Evolutionary conservation across 306 rosid species (phyloP), one percentile per base, ranked within the genome.

Genomic region (Crotalaria pallida): DNA sequence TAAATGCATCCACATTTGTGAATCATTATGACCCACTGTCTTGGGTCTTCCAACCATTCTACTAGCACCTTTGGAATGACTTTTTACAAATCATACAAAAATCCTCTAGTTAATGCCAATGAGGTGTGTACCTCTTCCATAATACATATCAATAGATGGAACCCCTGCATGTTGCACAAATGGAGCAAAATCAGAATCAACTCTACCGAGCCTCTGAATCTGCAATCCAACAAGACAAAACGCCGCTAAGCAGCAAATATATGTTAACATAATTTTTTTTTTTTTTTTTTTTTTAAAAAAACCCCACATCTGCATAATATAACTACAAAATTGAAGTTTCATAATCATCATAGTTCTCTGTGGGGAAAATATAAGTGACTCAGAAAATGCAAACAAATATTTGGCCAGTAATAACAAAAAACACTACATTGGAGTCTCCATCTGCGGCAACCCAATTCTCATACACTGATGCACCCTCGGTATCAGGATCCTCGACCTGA

Each of bases 401-500:
- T 31, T 70, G 17, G 22, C 41, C 34, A 60, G 41, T 48, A 17
- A 10, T 29, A 52, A 11, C 24, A 21, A 29, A 29, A 47, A 66
- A 47, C 59, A 82, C 62, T 80, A 89, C 92, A 53, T 53, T 73
- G 12, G 56, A 52, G 43, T 59, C 36, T 21, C 65, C 64, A 80
- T 76, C 70, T 66, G 71, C 57, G 7, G 77, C 52, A 5, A 55
- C 60, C 92, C 88, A 89, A 31, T 62, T 75, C 31, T 73, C 82
- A 64, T 77, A 78, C n/a, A 89, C 51, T 2, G 83, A 81, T 19
- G 51, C 63, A 58, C 79, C 87, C 71, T 78, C 78, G 2, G 75
- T 48, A 58, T 89, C 92, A 58, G 96, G 96, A 81, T 89, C 96
- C 59, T 81, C 71, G 48, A 89, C 82, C 96, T 89, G 87, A 72